Conservation (phyloP, 2,329 filamentous ascomycete species). For the Fusarium protoensiforme region DNA sequence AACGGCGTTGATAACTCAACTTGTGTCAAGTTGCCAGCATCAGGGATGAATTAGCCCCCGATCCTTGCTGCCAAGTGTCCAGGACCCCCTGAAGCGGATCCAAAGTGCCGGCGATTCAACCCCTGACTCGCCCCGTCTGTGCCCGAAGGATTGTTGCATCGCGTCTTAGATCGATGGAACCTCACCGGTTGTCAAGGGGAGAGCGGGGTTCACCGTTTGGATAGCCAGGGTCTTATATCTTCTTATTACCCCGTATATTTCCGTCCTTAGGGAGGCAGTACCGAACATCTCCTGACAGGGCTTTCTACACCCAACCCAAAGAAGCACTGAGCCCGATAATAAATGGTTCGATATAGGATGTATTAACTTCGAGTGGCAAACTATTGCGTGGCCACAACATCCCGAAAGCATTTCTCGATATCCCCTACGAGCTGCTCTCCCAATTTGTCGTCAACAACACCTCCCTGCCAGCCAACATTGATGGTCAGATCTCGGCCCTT, state of each 20-base stretch:
- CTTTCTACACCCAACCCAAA: background rate
- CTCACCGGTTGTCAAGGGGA: background rate
- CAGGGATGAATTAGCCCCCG: background rate
- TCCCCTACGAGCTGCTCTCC: conserved; percentile 13
- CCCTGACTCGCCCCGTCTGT: background rate
- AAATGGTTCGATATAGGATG: background rate
- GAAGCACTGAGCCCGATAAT: background rate
- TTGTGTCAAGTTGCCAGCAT: background rate
- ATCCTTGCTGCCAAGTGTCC: background rate
- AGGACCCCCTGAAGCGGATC: background rate
- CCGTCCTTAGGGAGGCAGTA: background rate
- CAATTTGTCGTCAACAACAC: conserved; percentile 12
- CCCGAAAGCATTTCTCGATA: conserved; percentile 5
- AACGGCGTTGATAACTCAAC: background rate
- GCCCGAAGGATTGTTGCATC: background rate
- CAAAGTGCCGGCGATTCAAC: background rate
- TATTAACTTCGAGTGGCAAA: background rate
- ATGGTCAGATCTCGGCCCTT: conserved; percentile 27
- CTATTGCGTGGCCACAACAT: background rate
- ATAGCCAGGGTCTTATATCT: background rate
- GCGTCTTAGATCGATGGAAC: background rate
- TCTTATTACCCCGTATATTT: background rate
- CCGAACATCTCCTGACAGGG: background rate
- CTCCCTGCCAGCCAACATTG: conserved; percentile 34
- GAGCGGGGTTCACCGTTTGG: background rate